Evolutionary conservation across 305 asterid species (phyloP), one percentile per base, ranked within the genome.

Genomic region (Plantago lanceolata): DNA sequence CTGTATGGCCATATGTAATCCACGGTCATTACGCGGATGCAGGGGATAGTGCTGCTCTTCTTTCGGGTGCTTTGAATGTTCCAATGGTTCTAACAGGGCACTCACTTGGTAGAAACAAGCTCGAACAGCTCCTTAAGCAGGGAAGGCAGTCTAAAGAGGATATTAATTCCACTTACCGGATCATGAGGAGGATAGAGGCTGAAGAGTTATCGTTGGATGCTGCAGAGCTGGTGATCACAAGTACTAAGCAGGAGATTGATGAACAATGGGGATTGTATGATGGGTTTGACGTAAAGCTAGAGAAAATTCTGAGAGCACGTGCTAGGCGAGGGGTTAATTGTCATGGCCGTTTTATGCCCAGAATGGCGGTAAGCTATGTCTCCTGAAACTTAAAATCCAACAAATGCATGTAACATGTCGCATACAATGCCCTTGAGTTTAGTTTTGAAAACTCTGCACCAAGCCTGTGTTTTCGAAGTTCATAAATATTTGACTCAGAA

Each of bases 21-120:
- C 96, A 88, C 8, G 96, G 90, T 9, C 96, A 88, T 70, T 88
- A 88, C 68, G 95, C 96, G 0, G 96, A 88, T 78, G 96, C 92
- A 20, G 96, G 96, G 73, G 96, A 88, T 60, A 79, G 85, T 65
- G 95, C 95, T 35, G 95, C 96, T 66, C 93, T 82, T 33, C 87
- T 88, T 54, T 85, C 95, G 3, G 96, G 95, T 17, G 90, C 91
- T 50, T 72, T 88, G 45, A 88, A 88, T 69, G 95, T 88, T 58
- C 96, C 96, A 0, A 88, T 88, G 96, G 96, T 88, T 50, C 68
- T 88, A 57, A 88, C 96, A 0, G 96, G 96, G 15, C 96, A 88
- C 63, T 88, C 96, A 0, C 76, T 88, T 3, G 96, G 96, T 33
- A 78, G 96, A 71, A 88, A 86, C 81, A 88, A 88, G 80, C 80